Evolutionary conservation across 2,329 filamentous ascomycete genomes (phyloP).

Genomic region (Scedosporium minutisporum): DNA sequence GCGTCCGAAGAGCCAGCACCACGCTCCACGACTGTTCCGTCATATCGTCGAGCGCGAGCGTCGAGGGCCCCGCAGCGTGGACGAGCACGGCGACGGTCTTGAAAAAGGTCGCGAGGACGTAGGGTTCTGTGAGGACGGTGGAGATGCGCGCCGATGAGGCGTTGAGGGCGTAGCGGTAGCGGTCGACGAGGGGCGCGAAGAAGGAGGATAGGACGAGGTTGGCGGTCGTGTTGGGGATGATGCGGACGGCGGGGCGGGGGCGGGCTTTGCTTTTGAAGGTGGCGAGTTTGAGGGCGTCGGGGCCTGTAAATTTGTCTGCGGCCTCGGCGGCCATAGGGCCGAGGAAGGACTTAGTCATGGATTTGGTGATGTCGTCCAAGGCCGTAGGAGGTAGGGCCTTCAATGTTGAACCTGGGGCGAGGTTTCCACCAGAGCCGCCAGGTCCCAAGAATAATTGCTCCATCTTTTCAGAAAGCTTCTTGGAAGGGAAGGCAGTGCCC

Average conservation of each 20-base stretch:
- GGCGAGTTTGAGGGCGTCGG: slow-evolving; percentile 76
- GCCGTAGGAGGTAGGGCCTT: slow-evolving; percentile 46
- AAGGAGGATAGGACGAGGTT: slow-evolving; percentile 65
- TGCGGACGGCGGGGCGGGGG: slow-evolving; percentile 27
- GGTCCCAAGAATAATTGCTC: slow-evolving; percentile 56
- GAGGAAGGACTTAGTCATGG: slow-evolving; percentile 63
- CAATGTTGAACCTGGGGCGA: slow-evolving; percentile 25
- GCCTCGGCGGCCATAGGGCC: slow-evolving; percentile 73
- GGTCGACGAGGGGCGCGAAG: slow-evolving; percentile 77
- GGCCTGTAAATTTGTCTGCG: slow-evolving; percentile 69
- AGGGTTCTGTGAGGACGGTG: slow-evolving; percentile 62
- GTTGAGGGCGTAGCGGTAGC: slow-evolving; percentile 59
- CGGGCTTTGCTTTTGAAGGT: slow-evolving; percentile 57
- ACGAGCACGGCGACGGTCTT: slow-evolving; percentile 79
- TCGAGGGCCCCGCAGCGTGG: slow-evolving; percentile 73
- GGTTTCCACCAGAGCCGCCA: slow-evolving; percentile 15
- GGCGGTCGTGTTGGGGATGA: slow-evolving; percentile 69
- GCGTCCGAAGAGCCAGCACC: slow-evolving; percentile 58
- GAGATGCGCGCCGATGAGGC: slow-evolving; percentile 28
- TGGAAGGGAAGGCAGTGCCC: slow-evolving; percentile 62
- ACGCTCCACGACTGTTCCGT: slow-evolving; percentile 78
- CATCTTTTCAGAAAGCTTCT: slow-evolving; percentile 63
- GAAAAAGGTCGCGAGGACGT: slow-evolving; percentile 68
- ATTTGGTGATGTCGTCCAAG: slow-evolving; percentile 58
- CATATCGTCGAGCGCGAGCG: slow-evolving; percentile 65